Evolutionary conservation across 345 rosid genomes (phyloP), one percentile per base, ranked within the genome.

Genomic region (Trapa incisa): DNA sequence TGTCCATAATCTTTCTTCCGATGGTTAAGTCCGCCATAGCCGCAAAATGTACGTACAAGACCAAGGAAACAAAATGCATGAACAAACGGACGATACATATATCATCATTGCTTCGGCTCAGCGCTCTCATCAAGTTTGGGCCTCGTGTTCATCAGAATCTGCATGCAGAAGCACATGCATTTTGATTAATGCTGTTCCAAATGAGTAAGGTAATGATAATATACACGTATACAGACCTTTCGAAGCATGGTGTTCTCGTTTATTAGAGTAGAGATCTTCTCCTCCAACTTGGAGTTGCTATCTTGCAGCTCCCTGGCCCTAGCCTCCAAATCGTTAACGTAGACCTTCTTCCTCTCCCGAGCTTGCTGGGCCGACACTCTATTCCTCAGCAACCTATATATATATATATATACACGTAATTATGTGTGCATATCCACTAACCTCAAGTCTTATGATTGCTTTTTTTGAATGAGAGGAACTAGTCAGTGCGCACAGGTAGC

Each of bases 361-460:
- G 96, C 96, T 85, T 87, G 87, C 65, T 87, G 96, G 1, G 92
- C 96, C 4, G 96, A 89, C 11, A 89, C 96, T 68, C 96, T 76
- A 42, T 89, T 89, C 79, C 92, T 80, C 58, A 89, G 73, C 79
- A 87, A 70, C 80, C 92, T 87, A 42, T 45, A n/a, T 15, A 8
- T 22, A 22, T 22, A 22, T 22, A 22, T 22, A 22, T 22, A 22
- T 22, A 22, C 29, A 22, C 29, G 29, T 22, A 22, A 22, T 22
- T 22, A 22, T 22, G 29, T 22, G 29, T 22, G 29, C 29, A 22
- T 22, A 22, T 22, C 29, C 29, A 22, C 29, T 22, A 22, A 22
- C 29, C 29, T 22, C 29, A 22, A 22, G 29, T 22, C 29, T 22
- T 22, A 22, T 22, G 29, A 22, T 22, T 22, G 29, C 29, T 22